These are phyloP conservation scores for Metschnikowia bowlesiae DNA, from an alignment of 805 yeast species.

Conservation along the genomic window DNA sequence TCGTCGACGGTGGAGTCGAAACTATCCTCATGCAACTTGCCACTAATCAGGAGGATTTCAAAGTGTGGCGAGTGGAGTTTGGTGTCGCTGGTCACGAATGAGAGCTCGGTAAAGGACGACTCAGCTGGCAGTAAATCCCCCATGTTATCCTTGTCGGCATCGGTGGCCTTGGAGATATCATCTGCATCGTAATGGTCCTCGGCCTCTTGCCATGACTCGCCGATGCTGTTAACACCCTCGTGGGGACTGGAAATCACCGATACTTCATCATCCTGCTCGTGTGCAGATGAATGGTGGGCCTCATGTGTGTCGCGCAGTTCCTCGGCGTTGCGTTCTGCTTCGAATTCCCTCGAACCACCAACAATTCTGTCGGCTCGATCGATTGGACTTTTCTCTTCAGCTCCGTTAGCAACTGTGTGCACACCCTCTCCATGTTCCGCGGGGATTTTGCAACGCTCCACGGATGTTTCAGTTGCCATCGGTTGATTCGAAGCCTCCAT, in stretches of 20 bases:
- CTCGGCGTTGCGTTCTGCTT: too few relatives aligned
- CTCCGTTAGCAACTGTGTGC: too few relatives aligned
- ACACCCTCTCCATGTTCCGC: too few relatives aligned
- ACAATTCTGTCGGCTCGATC: too few relatives aligned
- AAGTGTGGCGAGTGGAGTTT: neutral
- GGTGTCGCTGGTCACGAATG: slow-evolving; percentile 10
- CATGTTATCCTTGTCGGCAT: neutral
- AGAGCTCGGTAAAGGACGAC: slow-evolving; percentile 10
- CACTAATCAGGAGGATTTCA: neutral
- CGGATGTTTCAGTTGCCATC: too few relatives aligned
- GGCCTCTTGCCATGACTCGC: neutral
- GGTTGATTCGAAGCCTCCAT: too few relatives aligned
- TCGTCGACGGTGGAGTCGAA: neutral
- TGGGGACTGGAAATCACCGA: neutral
- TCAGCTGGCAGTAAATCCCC: slow-evolving; percentile 8
- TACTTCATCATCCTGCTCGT: neutral
- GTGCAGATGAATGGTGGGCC: too few relatives aligned
- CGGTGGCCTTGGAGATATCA: neutral
- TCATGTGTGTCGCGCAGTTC: neutral
- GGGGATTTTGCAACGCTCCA: too few relatives aligned
- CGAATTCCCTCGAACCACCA: too few relatives aligned
- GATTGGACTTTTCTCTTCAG: too few relatives aligned
- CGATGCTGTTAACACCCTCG: neutral
- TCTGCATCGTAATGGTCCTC: neutral
- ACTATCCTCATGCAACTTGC: neutral